These are phyloP conservation scores for Stenogyne calaminthoides DNA, from an alignment of 305 asterid genomes.

Conservation along the genomic window DNA sequence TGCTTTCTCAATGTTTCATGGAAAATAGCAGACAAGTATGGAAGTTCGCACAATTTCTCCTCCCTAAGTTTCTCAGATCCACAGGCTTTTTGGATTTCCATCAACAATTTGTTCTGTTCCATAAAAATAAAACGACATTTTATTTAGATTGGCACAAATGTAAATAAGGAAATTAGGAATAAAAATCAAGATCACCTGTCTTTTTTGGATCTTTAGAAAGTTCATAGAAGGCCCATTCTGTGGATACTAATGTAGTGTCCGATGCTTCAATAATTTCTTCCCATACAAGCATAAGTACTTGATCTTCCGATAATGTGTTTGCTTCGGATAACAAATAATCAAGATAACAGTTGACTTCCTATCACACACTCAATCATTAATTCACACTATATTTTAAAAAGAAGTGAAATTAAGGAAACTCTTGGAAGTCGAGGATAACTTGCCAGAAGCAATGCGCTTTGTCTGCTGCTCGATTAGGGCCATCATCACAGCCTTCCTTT, in stretches of 20 bases:
- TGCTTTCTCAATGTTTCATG: slow-evolving; percentile 82
- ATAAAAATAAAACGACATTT: neutral
- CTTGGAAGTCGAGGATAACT: slow-evolving; percentile 40
- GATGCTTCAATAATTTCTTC: slow-evolving; percentile 85
- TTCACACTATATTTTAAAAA: neutral
- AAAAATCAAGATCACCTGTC: slow-evolving; percentile 59
- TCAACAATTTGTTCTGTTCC: slow-evolving; percentile 49
- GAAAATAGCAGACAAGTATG: slow-evolving; percentile 75
- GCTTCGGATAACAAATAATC: slow-evolving; percentile 71
- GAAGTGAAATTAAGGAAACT: neutral
- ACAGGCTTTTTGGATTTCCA: slow-evolving; percentile 60
- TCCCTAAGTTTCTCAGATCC: slow-evolving; percentile 57
- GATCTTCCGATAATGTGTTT: slow-evolving; percentile 57
- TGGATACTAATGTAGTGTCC: slow-evolving; percentile 69
- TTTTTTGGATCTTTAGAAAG: slow-evolving; percentile 68
- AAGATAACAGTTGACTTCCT: slow-evolving; percentile 67
- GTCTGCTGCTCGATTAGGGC: slow-evolving; percentile 61
- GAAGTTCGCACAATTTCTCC: slow-evolving; percentile 68
- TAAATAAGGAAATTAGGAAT: neutral
- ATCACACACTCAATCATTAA: slow-evolving; percentile 27
- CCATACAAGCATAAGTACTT: slow-evolving; percentile 75
- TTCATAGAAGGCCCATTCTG: slow-evolving; percentile 97
- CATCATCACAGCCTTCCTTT: slow-evolving; percentile 66
- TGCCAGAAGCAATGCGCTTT: slow-evolving; percentile 65
- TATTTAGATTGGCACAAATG: neutral